A percentile compares a stretch with the other conserved stretches of the same genome.
Evolutionary conservation across 2,329 filamentous ascomycete genomes (phyloP).

Genomic region (Elsinoe arachidis): DNA sequence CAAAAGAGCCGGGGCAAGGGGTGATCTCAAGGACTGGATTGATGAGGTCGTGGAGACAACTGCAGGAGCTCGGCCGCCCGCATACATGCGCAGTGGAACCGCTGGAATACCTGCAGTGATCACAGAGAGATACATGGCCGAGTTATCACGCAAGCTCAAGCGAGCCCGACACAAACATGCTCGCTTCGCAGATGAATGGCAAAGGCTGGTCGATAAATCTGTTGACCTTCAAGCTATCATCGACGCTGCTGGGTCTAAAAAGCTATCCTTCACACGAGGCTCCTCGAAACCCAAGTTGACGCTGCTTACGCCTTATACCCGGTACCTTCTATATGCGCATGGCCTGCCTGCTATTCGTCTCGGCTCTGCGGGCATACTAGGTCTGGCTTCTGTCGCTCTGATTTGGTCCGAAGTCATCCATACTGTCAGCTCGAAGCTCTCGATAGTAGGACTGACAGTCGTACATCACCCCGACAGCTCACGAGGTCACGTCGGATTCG

Average conservation of each 20-base stretch:
- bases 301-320: constrained; percentile 68
- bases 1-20: constrained; percentile 69
- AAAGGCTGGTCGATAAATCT: constrained; percentile 64
- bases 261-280: constrained; percentile 57
- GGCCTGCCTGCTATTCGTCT: constrained; percentile 62
- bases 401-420: constrained; percentile 93
- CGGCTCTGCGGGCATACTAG: constrained; percentile 56
- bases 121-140: constrained; percentile 86
- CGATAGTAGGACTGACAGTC: constrained; percentile 58
- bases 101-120: constrained; percentile 64
- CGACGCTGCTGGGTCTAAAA: constrained; percentile 72
- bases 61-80: constrained; percentile 46
- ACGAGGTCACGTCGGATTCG: constrained; percentile 70
- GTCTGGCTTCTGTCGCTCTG: constrained; percentile 69
- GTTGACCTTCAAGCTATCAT: constrained; percentile 70
- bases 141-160: constrained; percentile 72
- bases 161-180: constrained; percentile 75
- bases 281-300: constrained; percentile 30
- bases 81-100: constrained; percentile 36
- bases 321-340: constrained; percentile 69
- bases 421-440: constrained; percentile 51
- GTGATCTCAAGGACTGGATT: constrained; percentile 83
- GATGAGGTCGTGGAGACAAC: constrained; percentile 80
- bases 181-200: constrained; percentile 81
- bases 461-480: constrained; percentile 67